Conservation (phyloP, 2,329 filamentous ascomycete genomes). For the Ceratocystis papillata region DNA sequence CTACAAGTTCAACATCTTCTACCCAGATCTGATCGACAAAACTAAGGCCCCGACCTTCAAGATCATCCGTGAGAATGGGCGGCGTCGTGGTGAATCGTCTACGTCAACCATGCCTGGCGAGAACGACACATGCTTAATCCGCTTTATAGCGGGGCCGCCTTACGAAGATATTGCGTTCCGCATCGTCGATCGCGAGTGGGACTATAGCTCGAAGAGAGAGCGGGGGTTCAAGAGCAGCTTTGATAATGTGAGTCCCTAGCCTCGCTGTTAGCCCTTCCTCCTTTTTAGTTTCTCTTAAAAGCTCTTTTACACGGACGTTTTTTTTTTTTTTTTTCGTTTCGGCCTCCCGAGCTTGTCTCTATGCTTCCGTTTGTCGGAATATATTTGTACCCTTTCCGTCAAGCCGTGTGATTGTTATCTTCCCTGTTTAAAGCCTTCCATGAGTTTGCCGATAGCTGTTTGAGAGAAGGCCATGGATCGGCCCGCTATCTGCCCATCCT, state of each 20-base stretch:
- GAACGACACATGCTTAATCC: slow-evolving; percentile 92
- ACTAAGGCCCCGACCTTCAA: slow-evolving; percentile 89
- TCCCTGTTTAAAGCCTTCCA: not conserved
- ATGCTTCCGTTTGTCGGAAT: not conserved
- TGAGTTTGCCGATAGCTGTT: not conserved
- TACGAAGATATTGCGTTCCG: slow-evolving; percentile 96
- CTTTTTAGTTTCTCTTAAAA: too few species aligned
- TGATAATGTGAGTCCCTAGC: slow-evolving; percentile 64
- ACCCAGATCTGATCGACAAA: slow-evolving; percentile 92
- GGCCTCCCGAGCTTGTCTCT: slow-evolving; percentile 23
- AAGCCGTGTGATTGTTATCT: not conserved
- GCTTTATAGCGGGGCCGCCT: slow-evolving; percentile 87
- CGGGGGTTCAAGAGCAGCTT: slow-evolving; percentile 93
- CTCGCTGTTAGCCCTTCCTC: not conserved
- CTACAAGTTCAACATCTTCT: slow-evolving; percentile 99
- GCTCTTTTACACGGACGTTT: too few species aligned
- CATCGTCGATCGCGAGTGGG: slow-evolving; percentile 98
- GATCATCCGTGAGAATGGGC: slow-evolving; percentile 85
- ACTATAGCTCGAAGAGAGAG: slow-evolving; percentile 91
- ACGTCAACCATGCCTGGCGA: slow-evolving; percentile 88
- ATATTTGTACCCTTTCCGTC: not conserved
- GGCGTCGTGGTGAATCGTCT: slow-evolving; percentile 81
- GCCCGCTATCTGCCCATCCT: not conserved
- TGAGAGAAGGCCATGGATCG: not conserved
- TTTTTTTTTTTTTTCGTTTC: slow-evolving; percentile 15